phyloP scores from a whole-genome alignment of 345 rosid species.

The Citrus hindsii region DNA sequence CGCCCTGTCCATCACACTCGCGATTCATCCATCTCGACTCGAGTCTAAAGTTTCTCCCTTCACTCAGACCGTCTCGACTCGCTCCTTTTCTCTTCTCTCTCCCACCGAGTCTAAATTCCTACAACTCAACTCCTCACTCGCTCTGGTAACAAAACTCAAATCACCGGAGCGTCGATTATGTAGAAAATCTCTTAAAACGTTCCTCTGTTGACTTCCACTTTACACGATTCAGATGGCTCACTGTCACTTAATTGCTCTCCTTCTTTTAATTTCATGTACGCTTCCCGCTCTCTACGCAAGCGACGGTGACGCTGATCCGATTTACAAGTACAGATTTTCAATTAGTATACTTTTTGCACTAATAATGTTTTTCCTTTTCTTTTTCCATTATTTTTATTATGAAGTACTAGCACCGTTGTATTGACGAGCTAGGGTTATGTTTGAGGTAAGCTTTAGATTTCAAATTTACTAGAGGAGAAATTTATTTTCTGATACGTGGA shows the following conservation, averaged over 20 bases:
- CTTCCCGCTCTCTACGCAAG: constrained; percentile 49
- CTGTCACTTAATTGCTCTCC: constrained; percentile 33
- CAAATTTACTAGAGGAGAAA: background rate
- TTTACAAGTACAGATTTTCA: constrained; percentile 50
- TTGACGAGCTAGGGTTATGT: background rate
- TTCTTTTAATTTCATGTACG: constrained; percentile 27
- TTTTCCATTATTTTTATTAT: background rate
- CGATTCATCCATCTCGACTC: background rate
- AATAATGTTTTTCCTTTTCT: background rate
- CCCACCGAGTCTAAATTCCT: background rate
- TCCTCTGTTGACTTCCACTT: constrained; percentile 21
- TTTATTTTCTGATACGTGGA: background rate
- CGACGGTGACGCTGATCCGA: constrained; percentile 84
- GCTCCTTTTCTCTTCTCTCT: background rate
- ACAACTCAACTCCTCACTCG: background rate
- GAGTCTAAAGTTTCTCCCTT: background rate
- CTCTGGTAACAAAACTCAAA: background rate
- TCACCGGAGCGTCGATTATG: constrained; percentile 16
- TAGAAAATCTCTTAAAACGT: constrained; percentile 14
- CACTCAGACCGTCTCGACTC: background rate
- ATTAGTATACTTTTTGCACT: background rate
- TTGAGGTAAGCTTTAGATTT: background rate
- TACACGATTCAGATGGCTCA: constrained; percentile 36
- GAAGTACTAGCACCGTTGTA: background rate
- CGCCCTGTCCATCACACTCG: background rate